phyloP scores from a whole-genome alignment of 768 basidiomycete genomes.

The Aureoboletus auriporus region DNA sequence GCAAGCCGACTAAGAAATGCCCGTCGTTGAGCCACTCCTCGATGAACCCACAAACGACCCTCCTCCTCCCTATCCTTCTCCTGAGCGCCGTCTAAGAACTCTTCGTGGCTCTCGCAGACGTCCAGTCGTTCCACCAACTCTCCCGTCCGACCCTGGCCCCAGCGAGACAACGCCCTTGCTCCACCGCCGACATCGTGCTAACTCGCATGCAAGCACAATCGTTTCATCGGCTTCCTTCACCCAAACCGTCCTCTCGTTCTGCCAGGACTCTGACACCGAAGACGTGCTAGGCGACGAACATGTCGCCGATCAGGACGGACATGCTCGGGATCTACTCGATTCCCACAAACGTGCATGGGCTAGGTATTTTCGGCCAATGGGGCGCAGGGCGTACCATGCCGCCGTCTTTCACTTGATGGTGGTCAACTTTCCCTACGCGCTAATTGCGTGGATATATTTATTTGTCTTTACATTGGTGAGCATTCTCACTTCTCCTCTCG shows the following conservation, averaged over 20 bases:
- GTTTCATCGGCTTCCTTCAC: constrained; percentile 49
- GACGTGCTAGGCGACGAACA: background rate
- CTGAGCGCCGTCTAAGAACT: constrained; percentile 39
- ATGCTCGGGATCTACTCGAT: background rate
- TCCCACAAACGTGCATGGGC: constrained; percentile 35
- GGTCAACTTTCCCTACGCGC: constrained; percentile 75
- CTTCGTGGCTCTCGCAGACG: constrained; percentile 28
- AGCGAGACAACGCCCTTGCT: constrained; percentile 51
- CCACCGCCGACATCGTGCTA: constrained; percentile 44
- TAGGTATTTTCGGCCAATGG: constrained; percentile 64
- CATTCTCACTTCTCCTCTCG: constrained; percentile 7
- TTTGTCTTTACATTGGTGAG: constrained; percentile 79
- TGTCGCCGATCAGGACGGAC: constrained; percentile 5
- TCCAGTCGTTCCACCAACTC: constrained; percentile 8
- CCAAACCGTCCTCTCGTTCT: constrained; percentile 68
- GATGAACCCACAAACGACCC: constrained; percentile 42
- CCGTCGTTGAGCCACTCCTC: background rate
- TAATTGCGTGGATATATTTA: constrained; percentile 74
- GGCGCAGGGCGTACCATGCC: constrained; percentile 53
- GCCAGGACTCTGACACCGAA: constrained; percentile 48
- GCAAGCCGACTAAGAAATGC: too few relatives aligned
- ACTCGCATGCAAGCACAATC: constrained; percentile 54
- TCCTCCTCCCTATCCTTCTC: constrained; percentile 67
- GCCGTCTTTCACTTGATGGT: constrained; percentile 66
- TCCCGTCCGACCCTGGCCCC: constrained; percentile 23